These are phyloP conservation scores for Dryas alaskensis DNA, from an alignment of 306 rosid genomes.

Conservation along the genomic window DNA sequence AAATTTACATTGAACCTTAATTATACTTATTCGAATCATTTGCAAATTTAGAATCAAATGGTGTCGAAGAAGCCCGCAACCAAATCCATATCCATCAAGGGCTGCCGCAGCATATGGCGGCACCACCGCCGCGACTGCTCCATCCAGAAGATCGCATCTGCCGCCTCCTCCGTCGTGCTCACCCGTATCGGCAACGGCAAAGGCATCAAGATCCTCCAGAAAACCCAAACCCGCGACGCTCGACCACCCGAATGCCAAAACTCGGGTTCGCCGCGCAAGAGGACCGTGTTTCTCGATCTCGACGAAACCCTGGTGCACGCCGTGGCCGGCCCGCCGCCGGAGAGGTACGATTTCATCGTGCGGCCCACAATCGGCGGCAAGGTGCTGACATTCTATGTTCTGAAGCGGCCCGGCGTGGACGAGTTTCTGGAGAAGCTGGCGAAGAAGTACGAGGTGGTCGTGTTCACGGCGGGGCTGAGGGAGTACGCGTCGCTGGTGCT, in stretches of 20 bases:
- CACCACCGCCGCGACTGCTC: conserved; percentile 3
- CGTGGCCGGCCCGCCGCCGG: conserved; percentile 44
- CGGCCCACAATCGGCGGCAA: conserved; percentile 64
- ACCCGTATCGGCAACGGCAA: conserved; percentile 36
- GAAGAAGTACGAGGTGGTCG: conserved; percentile 64
- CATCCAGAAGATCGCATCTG: conserved; percentile 29
- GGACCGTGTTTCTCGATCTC: conserved; percentile 71
- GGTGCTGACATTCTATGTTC: conserved; percentile 60
- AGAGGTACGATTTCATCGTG: conserved; percentile 63
- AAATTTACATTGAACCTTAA: not conserved
- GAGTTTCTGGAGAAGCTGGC: conserved; percentile 51
- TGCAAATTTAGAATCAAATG: conserved; percentile 29
- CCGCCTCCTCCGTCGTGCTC: conserved; percentile 55
- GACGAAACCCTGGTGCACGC: conserved; percentile 86
- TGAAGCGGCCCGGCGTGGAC: conserved; percentile 80
- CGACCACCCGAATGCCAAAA: too few species aligned
- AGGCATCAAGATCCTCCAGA: conserved; percentile 52
- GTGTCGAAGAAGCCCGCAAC: conserved; percentile 53
- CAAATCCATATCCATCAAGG: conserved; percentile 17
- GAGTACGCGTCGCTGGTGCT: conserved; percentile 81
- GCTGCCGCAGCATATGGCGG: not conserved
- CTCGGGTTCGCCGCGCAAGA: conserved; percentile 22
- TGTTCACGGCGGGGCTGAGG: conserved; percentile 72
- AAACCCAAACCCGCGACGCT: not conserved
- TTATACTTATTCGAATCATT: too few species aligned